phyloP scores from a whole-genome alignment of 306 rosid species.

The Begonia masoniana region DNA sequence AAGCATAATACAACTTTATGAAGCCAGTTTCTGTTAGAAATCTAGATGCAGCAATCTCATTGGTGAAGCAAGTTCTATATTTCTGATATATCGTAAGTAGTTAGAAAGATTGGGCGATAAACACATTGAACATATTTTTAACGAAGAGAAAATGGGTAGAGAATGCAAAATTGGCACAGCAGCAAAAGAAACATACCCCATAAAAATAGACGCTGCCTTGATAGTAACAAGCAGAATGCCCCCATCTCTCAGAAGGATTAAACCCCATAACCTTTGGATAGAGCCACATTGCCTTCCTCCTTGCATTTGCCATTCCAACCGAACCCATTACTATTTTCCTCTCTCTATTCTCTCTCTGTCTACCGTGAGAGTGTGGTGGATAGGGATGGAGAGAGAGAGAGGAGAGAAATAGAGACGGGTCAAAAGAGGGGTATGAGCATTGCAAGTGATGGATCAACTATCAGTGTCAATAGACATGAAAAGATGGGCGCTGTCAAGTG shows the following conservation, averaged over 20 bases:
- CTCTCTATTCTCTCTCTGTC: not conserved
- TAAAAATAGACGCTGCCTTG: conserved; percentile 57
- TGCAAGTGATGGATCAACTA: conserved; percentile 93
- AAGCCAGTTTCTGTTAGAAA: too few species aligned
- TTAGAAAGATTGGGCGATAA: too few species aligned
- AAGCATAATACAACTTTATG: too few species aligned
- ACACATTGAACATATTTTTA: too few species aligned
- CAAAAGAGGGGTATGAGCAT: conserved; percentile 49
- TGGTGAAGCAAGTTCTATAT: too few species aligned
- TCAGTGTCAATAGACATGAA: conserved; percentile 98
- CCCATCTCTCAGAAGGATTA: conserved; percentile 95
- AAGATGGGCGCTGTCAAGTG: conserved; percentile 99
- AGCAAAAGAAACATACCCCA: conserved; percentile 59
- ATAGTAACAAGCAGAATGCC: conserved; percentile 80
- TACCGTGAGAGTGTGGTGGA: not conserved
- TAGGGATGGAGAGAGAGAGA: conserved; percentile 5
- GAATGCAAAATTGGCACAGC: not conserved
- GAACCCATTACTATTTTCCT: conserved; percentile 39
- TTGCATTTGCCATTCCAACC: conserved; percentile 31
- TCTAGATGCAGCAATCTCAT: too few species aligned
- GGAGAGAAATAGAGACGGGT: conserved; percentile 28
- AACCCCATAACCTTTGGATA: conserved; percentile 73
- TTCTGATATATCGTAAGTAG: too few species aligned
- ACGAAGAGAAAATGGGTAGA: not conserved
- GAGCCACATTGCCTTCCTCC: conserved; percentile 95